Conservation (phyloP, 1,139 yeast species). For the Magnusiomyces sp. region DNA sequence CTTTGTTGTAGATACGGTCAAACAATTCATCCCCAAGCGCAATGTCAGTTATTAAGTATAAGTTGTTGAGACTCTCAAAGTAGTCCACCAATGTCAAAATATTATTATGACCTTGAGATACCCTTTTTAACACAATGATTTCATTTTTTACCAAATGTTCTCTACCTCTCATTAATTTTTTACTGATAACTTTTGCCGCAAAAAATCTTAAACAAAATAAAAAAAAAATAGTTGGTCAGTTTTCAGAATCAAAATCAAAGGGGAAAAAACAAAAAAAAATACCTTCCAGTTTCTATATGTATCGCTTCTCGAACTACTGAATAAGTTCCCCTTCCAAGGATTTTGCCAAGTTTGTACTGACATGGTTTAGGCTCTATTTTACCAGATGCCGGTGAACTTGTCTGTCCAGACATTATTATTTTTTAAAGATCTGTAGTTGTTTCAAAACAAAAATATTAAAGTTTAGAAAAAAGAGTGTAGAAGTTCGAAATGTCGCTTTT, state of each 20-base stretch:
- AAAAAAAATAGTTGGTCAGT: not conserved
- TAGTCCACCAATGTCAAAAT: constrained; percentile 58
- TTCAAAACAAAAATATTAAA: too few species aligned
- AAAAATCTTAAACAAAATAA: constrained; percentile 21
- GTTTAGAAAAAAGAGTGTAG: too few species aligned
- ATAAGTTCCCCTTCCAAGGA: constrained; percentile 36
- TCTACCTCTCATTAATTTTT: constrained; percentile 37
- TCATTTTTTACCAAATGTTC: constrained; percentile 48
- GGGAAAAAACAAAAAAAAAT: constrained; percentile 11
- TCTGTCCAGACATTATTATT: too few species aligned
- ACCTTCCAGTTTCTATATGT: constrained; percentile 32
- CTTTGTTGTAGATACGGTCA: constrained; percentile 47
- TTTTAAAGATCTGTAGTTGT: too few species aligned
- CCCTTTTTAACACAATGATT: constrained; percentile 42
- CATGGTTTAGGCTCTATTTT: constrained; percentile 17
- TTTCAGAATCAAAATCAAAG: not conserved
- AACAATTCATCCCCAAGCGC: constrained; percentile 68
- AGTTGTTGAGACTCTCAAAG: constrained; percentile 53
- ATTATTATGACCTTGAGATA: constrained; percentile 46
- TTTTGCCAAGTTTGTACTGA: constrained; percentile 24
- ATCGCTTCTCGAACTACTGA: constrained; percentile 36
- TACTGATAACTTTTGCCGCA: constrained; percentile 39
- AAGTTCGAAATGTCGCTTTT: too few species aligned
- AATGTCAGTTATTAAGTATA: constrained; percentile 58
- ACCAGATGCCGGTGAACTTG: too few species aligned